Percentiles rank a stretch among this genome's conserved stretches.
Conservation (phyloP, 2,329 filamentous ascomycete species). For the Diaporthe vexans region DNA sequence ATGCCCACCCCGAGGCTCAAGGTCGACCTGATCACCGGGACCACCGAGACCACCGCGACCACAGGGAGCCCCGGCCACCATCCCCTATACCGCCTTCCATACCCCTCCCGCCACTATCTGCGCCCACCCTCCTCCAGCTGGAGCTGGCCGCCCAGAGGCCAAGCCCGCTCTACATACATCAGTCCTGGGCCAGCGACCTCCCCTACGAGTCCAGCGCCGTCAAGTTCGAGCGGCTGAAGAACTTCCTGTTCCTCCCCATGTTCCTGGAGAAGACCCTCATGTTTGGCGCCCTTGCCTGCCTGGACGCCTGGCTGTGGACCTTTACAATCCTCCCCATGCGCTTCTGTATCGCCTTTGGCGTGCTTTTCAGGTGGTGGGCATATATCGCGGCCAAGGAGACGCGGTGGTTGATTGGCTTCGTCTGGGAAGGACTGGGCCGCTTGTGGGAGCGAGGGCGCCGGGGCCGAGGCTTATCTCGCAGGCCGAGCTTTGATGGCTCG, state of each 20-base stretch:
- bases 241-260: slow-evolving; percentile 86
- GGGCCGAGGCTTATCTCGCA: slow-evolving; percentile 53
- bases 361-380: slow-evolving; percentile 84
- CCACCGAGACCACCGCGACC: slow-evolving; percentile 44
- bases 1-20: slow-evolving; percentile 17
- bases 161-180: slow-evolving; percentile 76
- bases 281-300: slow-evolving; percentile 90
- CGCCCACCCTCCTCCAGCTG: slow-evolving; percentile 75
- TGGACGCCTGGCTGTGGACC: slow-evolving; percentile 96
- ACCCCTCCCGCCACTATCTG: slow-evolving; percentile 75
- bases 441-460: slow-evolving; percentile 78
- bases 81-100: slow-evolving; percentile 69
- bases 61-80: slow-evolving; percentile 49
- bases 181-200: slow-evolving; percentile 67
- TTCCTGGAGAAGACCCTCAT: slow-evolving; percentile 87
- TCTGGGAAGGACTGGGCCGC: slow-evolving; percentile 83
- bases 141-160: slow-evolving; percentile 74
- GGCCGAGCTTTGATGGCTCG: slow-evolving; percentile 45
- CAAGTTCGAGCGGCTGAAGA: slow-evolving; percentile 91
- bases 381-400: slow-evolving; percentile 80
- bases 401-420: slow-evolving; percentile 79
- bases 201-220: slow-evolving; percentile 94
- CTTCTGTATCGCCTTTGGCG: slow-evolving; percentile 83
- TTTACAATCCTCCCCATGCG: slow-evolving; percentile 95
- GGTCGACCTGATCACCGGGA: slow-evolving; percentile 30